phyloP scores from a whole-genome alignment of 2,329 filamentous ascomycete genomes.

The Sporothrix sp. region DNA sequence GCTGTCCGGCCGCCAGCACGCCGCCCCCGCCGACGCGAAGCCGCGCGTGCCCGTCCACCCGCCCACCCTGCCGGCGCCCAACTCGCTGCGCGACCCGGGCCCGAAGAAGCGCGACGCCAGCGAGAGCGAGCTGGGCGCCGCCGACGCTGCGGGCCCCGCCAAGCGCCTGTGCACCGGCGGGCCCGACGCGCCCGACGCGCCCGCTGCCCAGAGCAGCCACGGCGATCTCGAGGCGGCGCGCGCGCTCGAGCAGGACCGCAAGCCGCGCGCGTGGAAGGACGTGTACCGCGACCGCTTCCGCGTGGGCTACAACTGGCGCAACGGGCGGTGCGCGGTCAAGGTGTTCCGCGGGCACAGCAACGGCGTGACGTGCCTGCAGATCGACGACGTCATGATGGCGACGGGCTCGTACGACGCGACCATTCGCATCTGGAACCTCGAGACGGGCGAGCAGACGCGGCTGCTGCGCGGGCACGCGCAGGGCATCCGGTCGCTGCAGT shows the following conservation, averaged over 20 bases:
- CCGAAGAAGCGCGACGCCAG: slow-evolving; percentile 30
- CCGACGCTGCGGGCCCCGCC: slow-evolving; percentile 17
- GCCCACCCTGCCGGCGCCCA: slow-evolving; percentile 24
- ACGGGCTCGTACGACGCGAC: slow-evolving; percentile 93
- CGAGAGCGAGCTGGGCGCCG: slow-evolving; percentile 19
- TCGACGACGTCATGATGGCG: slow-evolving; percentile 78
- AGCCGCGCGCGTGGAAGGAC: slow-evolving; percentile 79
- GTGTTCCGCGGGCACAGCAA: slow-evolving; percentile 80
- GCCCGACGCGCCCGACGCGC: too few relatives aligned
- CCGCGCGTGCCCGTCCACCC: slow-evolving; percentile 19
- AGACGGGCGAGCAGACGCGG: slow-evolving; percentile 76
- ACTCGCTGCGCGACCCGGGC: slow-evolving; percentile 18
- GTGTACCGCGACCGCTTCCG: slow-evolving; percentile 91
- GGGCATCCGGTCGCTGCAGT: slow-evolving; percentile 82
- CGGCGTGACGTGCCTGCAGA: slow-evolving; percentile 58
- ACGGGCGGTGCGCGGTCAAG: slow-evolving; percentile 76
- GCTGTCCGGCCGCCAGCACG: slow-evolving; percentile 34
- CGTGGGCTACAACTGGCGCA: slow-evolving; percentile 96
- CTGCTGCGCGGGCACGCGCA: slow-evolving; percentile 74
- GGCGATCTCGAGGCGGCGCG: slow-evolving; percentile 15
- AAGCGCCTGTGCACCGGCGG: slow-evolving; percentile 31
- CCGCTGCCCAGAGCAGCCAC: not conserved
- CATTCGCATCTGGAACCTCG: slow-evolving; percentile 92
- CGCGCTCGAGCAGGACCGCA: slow-evolving; percentile 28
- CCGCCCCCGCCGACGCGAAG: slow-evolving; percentile 23